A percentile compares a stretch with the other conserved stretches of the same genome.
Conservation (phyloP, 768 basidiomycete genomes). For the Russula abietina region DNA sequence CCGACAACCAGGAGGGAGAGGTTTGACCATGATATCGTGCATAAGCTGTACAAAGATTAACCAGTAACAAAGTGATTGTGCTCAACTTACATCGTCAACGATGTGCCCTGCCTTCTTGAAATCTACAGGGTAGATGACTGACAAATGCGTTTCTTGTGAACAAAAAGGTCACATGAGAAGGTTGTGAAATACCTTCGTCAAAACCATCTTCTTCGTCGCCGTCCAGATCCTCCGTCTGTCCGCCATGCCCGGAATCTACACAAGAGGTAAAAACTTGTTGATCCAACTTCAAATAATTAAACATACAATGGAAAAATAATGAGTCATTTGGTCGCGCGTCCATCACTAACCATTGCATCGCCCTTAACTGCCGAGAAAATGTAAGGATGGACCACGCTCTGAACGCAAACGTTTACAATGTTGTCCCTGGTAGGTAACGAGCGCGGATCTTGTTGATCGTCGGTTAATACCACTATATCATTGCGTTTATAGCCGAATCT, state of each 20-base stretch:
- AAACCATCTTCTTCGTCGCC: conserved; percentile 77
- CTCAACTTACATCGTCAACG: conserved; percentile 56
- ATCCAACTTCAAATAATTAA: neutral
- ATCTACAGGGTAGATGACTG: conserved; percentile 87
- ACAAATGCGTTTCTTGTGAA: neutral
- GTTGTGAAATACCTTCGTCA: conserved; percentile 54
- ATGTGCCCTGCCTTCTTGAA: conserved; percentile 72
- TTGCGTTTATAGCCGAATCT: conserved; percentile 44
- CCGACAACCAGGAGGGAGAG: conserved; percentile 61
- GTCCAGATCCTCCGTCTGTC: conserved; percentile 71
- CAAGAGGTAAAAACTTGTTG: neutral
- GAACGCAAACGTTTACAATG: conserved; percentile 34
- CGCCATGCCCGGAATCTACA: conserved; percentile 91
- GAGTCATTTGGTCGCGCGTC: conserved; percentile 51
- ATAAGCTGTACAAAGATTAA: conserved; percentile 31
- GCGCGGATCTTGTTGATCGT: conserved; percentile 41
- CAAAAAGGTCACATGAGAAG: neutral
- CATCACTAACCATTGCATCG: conserved; percentile 54
- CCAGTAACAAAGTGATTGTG: neutral
- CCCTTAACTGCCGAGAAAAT: conserved; percentile 33
- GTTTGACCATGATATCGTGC: conserved; percentile 43
- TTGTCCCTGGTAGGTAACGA: conserved; percentile 48
- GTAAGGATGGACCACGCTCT: neutral
- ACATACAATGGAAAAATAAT: conserved; percentile 47
- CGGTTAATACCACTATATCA: conserved; percentile 55